Evolutionary conservation across 2,329 filamentous ascomycete species (phyloP), one percentile per base, ranked within the genome.

Genomic region (Aureobasidium mangrovei): DNA sequence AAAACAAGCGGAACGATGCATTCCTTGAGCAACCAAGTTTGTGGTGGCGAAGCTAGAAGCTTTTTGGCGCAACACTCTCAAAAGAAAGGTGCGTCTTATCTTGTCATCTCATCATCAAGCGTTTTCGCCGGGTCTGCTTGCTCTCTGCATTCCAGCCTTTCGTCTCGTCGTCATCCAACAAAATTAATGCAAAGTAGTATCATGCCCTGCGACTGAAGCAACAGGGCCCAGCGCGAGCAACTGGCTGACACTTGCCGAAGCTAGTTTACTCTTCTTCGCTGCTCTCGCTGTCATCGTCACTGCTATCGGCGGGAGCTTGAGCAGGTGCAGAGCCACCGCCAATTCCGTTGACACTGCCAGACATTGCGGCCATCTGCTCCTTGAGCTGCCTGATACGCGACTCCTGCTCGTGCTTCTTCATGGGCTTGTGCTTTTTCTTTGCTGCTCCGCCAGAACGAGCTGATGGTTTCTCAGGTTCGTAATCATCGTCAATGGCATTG

Each of bases 401-500:
- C 64, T 86, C 83, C 69, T 88, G 84, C 69, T 87, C 84, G 33
- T 74, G 72, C 70, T 85, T 85, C 69, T 81, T 83, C 84, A 88
- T 88, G 1, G 84, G 84, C 74, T 87, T 87, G 69, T 87, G 86
- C 75, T 86, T 86, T 73, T 83, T 84, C 52, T 79, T 78, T 69
- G 82, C 83, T 53, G 53, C 52, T 58, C 71, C 72, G 26, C 69
- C 66, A 18, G 53, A 40, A 27, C 70, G 64, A 62, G 72, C 60
- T 59, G 63, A 65, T 53, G 67, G 66, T 33, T 64, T 67, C 36
- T 70, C 70, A 32, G 72, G 74, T 59, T 75, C 73, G 57, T 76
- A 74, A 48, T 77, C 74, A 53, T 79, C 77, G 57, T 76, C 74
- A 28, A 67, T 67, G 32, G 68, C 65, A 39, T 65, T 62, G 38